Evolutionary conservation across 768 basidiomycete genomes (phyloP), one percentile per base, ranked within the genome.

Genomic region (Lactarius quietus): DNA sequence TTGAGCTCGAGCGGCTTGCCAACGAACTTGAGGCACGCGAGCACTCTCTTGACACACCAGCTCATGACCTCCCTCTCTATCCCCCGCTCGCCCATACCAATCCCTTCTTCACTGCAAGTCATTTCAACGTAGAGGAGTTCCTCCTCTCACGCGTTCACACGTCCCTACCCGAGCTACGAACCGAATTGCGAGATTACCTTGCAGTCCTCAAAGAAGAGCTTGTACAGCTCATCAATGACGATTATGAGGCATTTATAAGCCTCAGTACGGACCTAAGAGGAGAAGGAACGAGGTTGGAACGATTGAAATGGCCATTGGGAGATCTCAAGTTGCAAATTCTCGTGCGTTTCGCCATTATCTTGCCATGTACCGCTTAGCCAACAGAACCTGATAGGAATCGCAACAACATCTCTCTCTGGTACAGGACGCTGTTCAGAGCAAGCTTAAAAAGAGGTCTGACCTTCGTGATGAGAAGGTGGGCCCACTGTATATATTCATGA

Each of bases 231-330:
- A 98, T 99, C 74, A 98, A 99, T 76, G 90, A 95, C 70, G 97
- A 98, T 77, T 99, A 98, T 72, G 95, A 95, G 74, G 95, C 95
- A 17, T 99, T 98, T 74, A 96, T 99, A 72, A 93, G 92, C 70
- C 81, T 99, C 33, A 95, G 96, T 68, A 95, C 95, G 3, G 95
- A 98, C 71, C 75, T 98, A 68, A 83, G 87, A 69, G 93, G 90
- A 52, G 95, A 98, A 76, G 90, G 92, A 3, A 79, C 81, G 41
- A 81, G 93, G 68, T 74, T 96, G 70, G 81, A 83, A 64, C 79
- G 83, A 64, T 73, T 99, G 63, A 86, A 87, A 69, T 75, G 75
- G 29, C 95, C 96, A 0, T 74, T 99, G 59, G 76, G 72, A 10
- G 80, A 78, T 26, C 74, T 98, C 26, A 85, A 84, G 69, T 72